Base-by-base conservation (phyloP, 495 filamentous ascomycete genomes). In the Penicillium ucsense region DNA sequence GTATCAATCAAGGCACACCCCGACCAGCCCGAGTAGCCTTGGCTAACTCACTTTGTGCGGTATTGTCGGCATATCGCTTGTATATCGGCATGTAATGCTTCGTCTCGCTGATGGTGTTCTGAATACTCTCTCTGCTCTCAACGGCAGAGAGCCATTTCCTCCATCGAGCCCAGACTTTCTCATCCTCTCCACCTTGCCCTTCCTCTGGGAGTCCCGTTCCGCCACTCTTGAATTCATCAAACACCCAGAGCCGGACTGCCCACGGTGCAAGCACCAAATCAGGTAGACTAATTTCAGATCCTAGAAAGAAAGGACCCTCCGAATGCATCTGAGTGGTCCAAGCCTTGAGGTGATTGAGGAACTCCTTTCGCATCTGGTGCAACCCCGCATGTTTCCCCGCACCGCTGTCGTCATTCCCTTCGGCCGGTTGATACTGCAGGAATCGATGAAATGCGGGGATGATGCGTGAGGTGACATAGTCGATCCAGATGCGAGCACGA, bases 61-160 rank as follows among this genome's bases (percentile, higher is more conserved):
- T 78, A 63, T 87, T 75, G 41, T 87, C 81, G 9, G 82, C 83
- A 72, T 88, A 88, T 45, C 80, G 64, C 60, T 78, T 72, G 59
- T 86, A 88, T 43, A 82, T 82, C 3, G 70, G 72, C 43, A 80
- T 55, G 55, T 83, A 85, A 56, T 78, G 62, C 42, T 81, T 75
- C 37, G 63, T 76, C 12, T 79, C 75, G 51, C 82, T 86, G 65
- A 69, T 79, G 0, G 80, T 88, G 56, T 77, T 67, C 51, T 64
- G 64, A 0, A 86, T 72, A 58, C 79, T 85, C 54, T 73, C 60
- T 45, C 80, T 70, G 5, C 52, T 52, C 41, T 74, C 63, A 3
- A 85, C 56, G 9, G 81, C 81, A 41, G 63, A 64, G 29, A 76
- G 49, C 82, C 81, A 88, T 45, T 57, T 66, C 45, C 74, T 68